Evolutionary conservation across 176 grass and related monocot species (phyloP).

Genomic region (Carex scoparia): DNA sequence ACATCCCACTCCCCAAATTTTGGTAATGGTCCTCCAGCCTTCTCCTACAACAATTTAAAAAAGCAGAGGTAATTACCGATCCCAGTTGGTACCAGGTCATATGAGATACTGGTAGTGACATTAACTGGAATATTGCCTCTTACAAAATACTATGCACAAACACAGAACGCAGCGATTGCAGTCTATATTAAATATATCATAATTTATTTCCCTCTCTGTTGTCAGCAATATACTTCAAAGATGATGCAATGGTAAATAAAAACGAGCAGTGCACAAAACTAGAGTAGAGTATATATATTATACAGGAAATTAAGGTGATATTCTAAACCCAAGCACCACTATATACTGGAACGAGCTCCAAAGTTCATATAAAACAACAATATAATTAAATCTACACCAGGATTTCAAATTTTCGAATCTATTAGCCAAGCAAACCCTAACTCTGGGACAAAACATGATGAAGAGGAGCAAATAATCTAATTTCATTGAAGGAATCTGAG

Average conservation of each 20-base stretch:
- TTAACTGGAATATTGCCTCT: neutral
- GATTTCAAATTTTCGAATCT: neutral
- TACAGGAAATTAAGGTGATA: neutral
- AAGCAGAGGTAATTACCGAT: neutral
- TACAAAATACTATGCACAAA: neutral
- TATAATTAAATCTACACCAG: neutral
- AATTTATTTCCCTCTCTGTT: neutral
- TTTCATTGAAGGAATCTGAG: neutral
- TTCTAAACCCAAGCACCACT: neutral
- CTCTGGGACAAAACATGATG: neutral
- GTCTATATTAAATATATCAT: neutral
- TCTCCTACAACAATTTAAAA: conserved; percentile 16
- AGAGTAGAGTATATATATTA: neutral
- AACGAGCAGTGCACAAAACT: neutral
- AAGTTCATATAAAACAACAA: neutral
- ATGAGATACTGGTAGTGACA: neutral
- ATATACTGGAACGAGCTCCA: neutral
- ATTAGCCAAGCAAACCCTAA: conserved; percentile 9
- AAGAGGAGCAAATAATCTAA: neutral
- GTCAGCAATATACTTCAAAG: neutral
- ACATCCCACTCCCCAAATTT: conserved; percentile 42
- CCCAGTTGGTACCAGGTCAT: neutral
- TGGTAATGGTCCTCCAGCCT: conserved; percentile 26
- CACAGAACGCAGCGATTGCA: neutral
- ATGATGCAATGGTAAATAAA: neutral